phyloP scores from a whole-genome alignment of 441 rosid species.

The Erysimum cheiri region DNA sequence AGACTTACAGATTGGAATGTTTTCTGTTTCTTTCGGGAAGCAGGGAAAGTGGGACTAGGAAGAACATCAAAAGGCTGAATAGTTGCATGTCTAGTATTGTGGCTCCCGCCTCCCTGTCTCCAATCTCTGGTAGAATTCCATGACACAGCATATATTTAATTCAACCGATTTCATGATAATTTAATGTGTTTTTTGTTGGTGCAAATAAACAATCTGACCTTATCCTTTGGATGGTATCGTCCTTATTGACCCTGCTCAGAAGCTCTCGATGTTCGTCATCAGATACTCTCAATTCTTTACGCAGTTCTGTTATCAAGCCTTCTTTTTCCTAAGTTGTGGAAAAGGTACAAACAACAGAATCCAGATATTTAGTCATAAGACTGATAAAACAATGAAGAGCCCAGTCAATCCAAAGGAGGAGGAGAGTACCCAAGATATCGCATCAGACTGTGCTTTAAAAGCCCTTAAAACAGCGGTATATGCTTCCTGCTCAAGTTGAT shows the following conservation, averaged over 20 bases:
- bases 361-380: conserved; percentile 14
- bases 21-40: conserved; percentile 87
- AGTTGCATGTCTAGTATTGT: conserved; percentile 59
- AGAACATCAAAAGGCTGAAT: conserved; percentile 61
- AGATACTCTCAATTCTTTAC: conserved; percentile 95
- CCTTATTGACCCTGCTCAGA: conserved; percentile 76
- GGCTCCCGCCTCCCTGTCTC: conserved; percentile 83
- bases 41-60: conserved; percentile 78
- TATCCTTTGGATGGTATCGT: conserved; percentile 77
- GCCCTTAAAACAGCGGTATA: conserved; percentile 91
- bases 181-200: conserved; percentile 7
- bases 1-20: conserved; percentile 69
- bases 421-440: conserved; percentile 85
- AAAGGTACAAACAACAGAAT: conserved; percentile 25
- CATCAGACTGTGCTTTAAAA: conserved; percentile 97
- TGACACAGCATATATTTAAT: conserved; percentile 29
- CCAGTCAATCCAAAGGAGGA: conserved; percentile 27
- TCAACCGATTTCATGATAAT: conserved; percentile 7
- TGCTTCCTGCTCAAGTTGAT: conserved; percentile 94
- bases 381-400: conserved; percentile 10
- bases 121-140: conserved; percentile 64
- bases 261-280: conserved; percentile 97
- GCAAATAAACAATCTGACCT: conserved; percentile 58
- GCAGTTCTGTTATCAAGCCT: conserved; percentile 88
- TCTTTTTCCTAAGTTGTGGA: conserved; percentile 77